These are phyloP conservation scores for Salix caprea DNA, from an alignment of 345 rosid genomes.

Conservation along the genomic window DNA sequence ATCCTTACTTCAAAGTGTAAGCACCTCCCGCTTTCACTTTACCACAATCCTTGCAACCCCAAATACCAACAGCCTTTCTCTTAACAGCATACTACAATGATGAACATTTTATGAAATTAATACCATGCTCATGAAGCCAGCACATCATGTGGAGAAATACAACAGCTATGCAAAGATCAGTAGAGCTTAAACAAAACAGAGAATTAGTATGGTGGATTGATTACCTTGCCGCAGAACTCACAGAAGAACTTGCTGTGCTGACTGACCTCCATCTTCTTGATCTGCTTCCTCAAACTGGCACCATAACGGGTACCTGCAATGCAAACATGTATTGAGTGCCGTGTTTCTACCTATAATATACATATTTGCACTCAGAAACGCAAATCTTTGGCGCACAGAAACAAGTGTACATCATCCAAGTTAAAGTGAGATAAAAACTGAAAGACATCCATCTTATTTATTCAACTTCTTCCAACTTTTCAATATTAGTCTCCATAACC, in stretches of 20 bases:
- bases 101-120: neutral
- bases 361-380: no score
- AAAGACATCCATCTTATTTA: neutral
- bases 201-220: neutral
- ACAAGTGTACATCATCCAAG: no score
- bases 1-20: constrained; percentile 77
- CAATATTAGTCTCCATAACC: no score
- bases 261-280: constrained; percentile 75
- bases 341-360: neutral
- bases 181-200: neutral
- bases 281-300: constrained; percentile 81
- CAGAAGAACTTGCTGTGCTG: constrained; percentile 81
- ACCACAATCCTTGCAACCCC: constrained; percentile 98
- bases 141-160: neutral
- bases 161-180: neutral
- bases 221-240: constrained; percentile 80
- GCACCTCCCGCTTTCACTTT: constrained; percentile 96
- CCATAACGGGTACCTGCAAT: constrained; percentile 69
- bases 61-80: constrained; percentile 92
- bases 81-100: constrained; percentile 72
- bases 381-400: no score
- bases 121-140: neutral
- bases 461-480: neutral
- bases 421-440: neutral
- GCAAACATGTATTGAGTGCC: neutral